These are phyloP conservation scores for Exophiala viscosa DNA, from an alignment of 2,329 filamentous ascomycete genomes.

Conservation along the genomic window DNA sequence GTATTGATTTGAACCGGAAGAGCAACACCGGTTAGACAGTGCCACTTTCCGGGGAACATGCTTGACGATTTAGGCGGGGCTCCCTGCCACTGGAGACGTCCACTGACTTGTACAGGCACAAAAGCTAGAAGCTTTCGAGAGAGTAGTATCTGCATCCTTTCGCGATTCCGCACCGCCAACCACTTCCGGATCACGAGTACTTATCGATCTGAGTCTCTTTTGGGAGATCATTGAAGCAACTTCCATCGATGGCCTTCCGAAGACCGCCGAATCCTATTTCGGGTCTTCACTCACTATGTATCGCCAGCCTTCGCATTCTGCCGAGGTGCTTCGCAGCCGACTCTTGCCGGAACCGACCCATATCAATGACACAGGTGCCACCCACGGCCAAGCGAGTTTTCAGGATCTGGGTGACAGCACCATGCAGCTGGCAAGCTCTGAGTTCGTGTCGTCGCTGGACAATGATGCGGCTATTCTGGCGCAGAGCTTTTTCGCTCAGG, in stretches of 20 bases:
- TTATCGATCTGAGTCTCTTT: conserved; percentile 47
- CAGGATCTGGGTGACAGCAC: conserved; percentile 3
- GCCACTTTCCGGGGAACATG: no score
- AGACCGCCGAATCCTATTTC: conserved; percentile 39
- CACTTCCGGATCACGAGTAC: conserved; percentile 28
- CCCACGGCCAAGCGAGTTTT: conserved; percentile 13
- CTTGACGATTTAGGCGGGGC: no score
- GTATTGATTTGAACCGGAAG: no score
- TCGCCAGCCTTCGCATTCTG: conserved; percentile 25
- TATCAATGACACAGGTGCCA: conserved; percentile 30
- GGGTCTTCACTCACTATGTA: conserved; percentile 38
- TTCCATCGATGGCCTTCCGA: conserved; percentile 37
- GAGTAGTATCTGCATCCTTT: conserved; percentile 45
- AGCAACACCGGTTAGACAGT: no score
- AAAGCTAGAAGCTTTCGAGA: conserved; percentile 41
- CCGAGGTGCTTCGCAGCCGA: conserved; percentile 43
- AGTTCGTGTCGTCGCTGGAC: conserved; percentile 24
- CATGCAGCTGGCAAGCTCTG: neutral
- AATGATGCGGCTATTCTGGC: conserved; percentile 47
- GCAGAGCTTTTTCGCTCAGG: conserved; percentile 48
- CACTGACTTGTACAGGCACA: conserved; percentile 34
- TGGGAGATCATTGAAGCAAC: conserved; percentile 50
- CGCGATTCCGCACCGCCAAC: conserved; percentile 36
- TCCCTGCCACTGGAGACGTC: no score
- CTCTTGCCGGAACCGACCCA: conserved; percentile 44